Evolutionary conservation across 2,329 filamentous ascomycete genomes (phyloP).

Genomic region (Trichoderma simmonsii): DNA sequence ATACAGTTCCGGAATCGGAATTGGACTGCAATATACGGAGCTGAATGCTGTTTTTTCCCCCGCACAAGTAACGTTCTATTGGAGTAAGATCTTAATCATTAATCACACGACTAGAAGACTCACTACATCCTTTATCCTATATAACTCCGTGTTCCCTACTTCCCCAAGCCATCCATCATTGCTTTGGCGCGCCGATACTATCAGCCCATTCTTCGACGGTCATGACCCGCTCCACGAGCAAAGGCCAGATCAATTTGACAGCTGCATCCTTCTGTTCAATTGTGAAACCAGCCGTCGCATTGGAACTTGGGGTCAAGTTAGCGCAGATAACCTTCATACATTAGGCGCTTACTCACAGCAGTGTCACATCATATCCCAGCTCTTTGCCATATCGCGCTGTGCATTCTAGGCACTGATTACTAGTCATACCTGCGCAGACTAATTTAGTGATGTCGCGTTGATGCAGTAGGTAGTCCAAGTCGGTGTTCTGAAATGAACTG

Average conservation of each 20-base stretch:
- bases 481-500: neutral
- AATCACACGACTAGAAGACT: neutral
- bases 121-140: neutral
- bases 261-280: neutral
- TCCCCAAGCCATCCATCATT: neutral
- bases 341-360: neutral
- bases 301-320: neutral
- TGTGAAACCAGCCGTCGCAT: neutral
- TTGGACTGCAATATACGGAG: neutral
- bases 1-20: neutral
- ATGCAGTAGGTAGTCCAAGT: neutral
- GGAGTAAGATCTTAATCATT: neutral
- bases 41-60: neutral
- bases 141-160: neutral
- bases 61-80: neutral
- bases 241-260: neutral
- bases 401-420: slow-evolving; percentile 20
- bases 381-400: slow-evolving; percentile 20
- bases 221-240: neutral
- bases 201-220: neutral
- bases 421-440: slow-evolving; percentile 17
- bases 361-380: neutral
- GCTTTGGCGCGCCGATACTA: neutral
- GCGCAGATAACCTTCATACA: neutral
- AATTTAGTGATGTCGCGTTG: slow-evolving; percentile 19